Conservation (phyloP, 164 flowering plant species). For the Nymphaea colorata region DNA sequence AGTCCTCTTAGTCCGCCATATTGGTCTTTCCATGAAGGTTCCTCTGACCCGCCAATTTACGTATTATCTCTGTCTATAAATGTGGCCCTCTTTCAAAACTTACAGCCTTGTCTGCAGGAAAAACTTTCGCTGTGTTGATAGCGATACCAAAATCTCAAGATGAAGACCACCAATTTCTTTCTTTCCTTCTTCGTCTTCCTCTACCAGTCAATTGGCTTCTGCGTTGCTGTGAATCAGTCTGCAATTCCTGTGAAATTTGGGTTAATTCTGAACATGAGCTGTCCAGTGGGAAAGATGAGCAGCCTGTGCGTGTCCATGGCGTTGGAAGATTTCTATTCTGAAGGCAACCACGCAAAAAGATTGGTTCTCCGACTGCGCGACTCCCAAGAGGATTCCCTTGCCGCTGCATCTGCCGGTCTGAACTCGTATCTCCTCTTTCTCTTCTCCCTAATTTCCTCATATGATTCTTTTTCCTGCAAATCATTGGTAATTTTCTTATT, state of each 20-base stretch:
- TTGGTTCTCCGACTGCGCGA: slow-evolving; percentile 5
- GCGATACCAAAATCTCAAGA: neutral
- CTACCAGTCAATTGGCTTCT: neutral
- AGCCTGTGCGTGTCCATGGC: slow-evolving; percentile 6
- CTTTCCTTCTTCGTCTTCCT: neutral
- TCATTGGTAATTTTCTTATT: too few species aligned
- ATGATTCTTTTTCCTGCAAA: neutral
- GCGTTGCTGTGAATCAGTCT: neutral
- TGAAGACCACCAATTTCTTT: neutral
- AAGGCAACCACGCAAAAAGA: slow-evolving; percentile 3
- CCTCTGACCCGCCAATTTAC: too few species aligned
- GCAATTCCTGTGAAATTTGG: slow-evolving; percentile 1
- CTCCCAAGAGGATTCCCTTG: slow-evolving; percentile 2
- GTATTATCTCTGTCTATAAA: too few species aligned
- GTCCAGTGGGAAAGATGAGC: slow-evolving; percentile 4
- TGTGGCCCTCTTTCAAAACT: too few species aligned
- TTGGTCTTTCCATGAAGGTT: too few species aligned
- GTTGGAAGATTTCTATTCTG: slow-evolving; percentile 3
- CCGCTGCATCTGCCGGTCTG: neutral
- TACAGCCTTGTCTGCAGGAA: too few species aligned
- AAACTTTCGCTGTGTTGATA: too few species aligned
- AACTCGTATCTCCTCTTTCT: neutral
- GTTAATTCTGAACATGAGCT: slow-evolving; percentile 7
- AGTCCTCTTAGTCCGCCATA: too few species aligned
- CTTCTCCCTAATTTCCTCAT: neutral